Conservation (phyloP, 176 grass and related monocot genomes). For the Oryza meridionalis region DNA sequence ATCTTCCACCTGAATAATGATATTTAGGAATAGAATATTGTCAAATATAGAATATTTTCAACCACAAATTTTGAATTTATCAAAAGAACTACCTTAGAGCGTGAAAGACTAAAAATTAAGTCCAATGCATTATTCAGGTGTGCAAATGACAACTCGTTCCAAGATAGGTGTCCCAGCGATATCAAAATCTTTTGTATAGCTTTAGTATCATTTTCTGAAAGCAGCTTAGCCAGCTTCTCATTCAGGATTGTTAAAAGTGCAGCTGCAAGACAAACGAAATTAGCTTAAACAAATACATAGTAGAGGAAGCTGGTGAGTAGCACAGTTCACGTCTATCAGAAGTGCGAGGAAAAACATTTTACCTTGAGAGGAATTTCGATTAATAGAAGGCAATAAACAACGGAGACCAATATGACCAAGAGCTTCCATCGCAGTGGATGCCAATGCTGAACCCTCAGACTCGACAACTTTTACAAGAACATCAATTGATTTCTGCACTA, state of each 20-base stretch:
- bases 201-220: conserved; percentile 95
- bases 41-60: conserved; percentile 22
- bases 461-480: conserved; percentile 73
- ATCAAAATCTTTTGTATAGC: conserved; percentile 85
- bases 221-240: conserved; percentile 68
- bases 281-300: conserved; percentile 35
- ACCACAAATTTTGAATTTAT: conserved; percentile 14
- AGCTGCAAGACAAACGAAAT: conserved; percentile 50
- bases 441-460: conserved; percentile 71
- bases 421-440: conserved; percentile 82
- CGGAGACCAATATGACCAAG: conserved; percentile 89
- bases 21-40: conserved; percentile 21
- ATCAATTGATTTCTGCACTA: conserved; percentile 56
- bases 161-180: conserved; percentile 91
- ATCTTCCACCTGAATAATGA: conserved; percentile 78
- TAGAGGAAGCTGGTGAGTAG: conserved; percentile 12
- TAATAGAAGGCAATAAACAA: conserved; percentile 57
- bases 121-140: conserved; percentile 73
- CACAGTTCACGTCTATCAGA: conserved; percentile 1
- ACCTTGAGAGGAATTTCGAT: conserved; percentile 69
- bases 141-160: conserved; percentile 80
- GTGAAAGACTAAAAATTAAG: conserved; percentile 85
- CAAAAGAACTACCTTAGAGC: conserved; percentile 70
- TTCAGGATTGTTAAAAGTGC: conserved; percentile 65
- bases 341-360: conserved; percentile 29